Percentiles rank a stretch among this genome's conserved stretches.
phyloP scores from a whole-genome alignment of 2,329 filamentous ascomycete species.

The Diaporthe australafricana region DNA sequence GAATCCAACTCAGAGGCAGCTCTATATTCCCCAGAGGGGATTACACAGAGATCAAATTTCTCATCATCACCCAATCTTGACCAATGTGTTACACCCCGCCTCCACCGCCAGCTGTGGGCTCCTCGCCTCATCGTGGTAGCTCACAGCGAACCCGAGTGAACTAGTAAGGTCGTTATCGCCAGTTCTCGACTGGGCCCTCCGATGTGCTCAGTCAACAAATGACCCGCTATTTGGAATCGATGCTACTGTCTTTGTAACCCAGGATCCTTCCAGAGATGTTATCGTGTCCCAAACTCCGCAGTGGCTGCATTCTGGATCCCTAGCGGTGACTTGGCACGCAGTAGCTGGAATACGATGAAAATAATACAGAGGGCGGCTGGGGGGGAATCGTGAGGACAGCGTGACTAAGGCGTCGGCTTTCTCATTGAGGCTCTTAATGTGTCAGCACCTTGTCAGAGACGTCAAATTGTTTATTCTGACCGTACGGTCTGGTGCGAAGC shows the following conservation, averaged over 20 bases:
- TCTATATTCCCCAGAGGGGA: neutral
- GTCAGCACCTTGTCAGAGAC: conserved; percentile 29
- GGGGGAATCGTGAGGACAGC: neutral
- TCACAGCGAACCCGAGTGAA: conserved; percentile 8
- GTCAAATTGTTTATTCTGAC: conserved; percentile 6
- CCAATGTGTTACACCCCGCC: conserved; percentile 10
- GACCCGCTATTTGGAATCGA: neutral
- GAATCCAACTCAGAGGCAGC: neutral
- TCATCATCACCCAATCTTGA: conserved; percentile 15
- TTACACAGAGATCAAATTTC: neutral
- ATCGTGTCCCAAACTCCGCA: neutral
- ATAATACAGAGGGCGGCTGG: too few species aligned
- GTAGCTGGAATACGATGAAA: too few species aligned
- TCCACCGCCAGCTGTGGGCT: neutral
- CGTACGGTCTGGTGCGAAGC: neutral
- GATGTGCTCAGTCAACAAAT: neutral
- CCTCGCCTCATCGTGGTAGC: neutral
- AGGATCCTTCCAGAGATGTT: neutral
- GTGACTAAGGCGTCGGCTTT: neutral
- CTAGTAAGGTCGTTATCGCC: neutral
- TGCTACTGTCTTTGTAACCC: neutral
- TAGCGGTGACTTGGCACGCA: conserved; percentile 22
- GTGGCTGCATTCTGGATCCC: neutral
- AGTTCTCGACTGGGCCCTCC: too few species aligned
- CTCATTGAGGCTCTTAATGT: too few species aligned